A percentile compares a stretch with the other conserved stretches of the same genome.
These are phyloP conservation scores for Stenocarpella maydis DNA, from an alignment of 2,329 filamentous ascomycete species.

Conservation along the genomic window DNA sequence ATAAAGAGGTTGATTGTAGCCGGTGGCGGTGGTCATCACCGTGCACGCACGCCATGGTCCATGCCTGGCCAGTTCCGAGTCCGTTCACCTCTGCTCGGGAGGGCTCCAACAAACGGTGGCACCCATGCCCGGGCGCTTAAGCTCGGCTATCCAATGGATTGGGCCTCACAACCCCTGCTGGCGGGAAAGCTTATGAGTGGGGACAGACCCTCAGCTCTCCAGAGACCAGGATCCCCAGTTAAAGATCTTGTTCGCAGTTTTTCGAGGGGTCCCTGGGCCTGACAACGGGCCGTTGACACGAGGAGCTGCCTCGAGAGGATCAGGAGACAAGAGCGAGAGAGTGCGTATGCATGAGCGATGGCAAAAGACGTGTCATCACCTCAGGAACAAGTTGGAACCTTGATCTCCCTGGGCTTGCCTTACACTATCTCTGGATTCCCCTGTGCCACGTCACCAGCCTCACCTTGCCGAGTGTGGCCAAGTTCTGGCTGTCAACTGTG, in stretches of 20 bases:
- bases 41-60: neutral
- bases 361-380: constrained; percentile 11
- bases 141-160: constrained; percentile 32
- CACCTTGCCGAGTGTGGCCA: constrained; percentile 39
- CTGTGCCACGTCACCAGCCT: constrained; percentile 57
- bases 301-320: neutral
- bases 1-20: neutral
- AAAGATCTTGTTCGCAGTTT: neutral
- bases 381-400: neutral
- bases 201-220: constrained; percentile 35
- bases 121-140: constrained; percentile 26
- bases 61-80: neutral
- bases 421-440: constrained; percentile 25
- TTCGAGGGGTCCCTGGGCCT: neutral
- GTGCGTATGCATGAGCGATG: neutral
- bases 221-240: constrained; percentile 5
- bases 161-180: constrained; percentile 3
- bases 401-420: neutral
- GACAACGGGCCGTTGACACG: neutral
- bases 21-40: constrained; percentile 9
- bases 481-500: constrained; percentile 43
- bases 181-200: constrained; percentile 22
- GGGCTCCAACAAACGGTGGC: constrained; percentile 25
- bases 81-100: neutral
- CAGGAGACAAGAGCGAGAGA: neutral